These are phyloP conservation scores for Aspergillus quadrilineatus DNA, from an alignment of 2,329 filamentous ascomycete species.

Conservation along the genomic window DNA sequence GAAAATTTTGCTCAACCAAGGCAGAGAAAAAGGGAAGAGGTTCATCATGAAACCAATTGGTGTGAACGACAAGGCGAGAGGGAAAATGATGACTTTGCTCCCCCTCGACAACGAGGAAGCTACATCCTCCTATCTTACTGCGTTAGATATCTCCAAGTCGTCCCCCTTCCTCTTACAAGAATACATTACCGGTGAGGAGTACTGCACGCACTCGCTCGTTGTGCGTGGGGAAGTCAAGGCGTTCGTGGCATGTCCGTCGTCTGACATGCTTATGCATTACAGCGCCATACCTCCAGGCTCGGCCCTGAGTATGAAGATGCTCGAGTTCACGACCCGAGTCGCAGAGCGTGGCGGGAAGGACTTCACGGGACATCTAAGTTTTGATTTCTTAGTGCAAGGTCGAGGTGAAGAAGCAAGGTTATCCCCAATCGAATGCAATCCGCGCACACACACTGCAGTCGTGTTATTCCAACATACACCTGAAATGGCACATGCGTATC, in stretches of 20 bases:
- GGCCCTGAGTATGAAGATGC: not conserved
- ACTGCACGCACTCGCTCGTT: slow-evolving; percentile 2
- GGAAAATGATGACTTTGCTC: not conserved
- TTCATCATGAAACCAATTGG: not conserved
- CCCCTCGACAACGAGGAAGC: not conserved
- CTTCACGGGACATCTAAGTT: slow-evolving; percentile 1
- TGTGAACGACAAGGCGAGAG: not conserved
- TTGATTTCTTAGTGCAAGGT: not conserved
- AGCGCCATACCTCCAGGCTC: not conserved
- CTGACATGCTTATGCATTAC: slow-evolving; percentile 5
- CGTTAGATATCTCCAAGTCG: not conserved
- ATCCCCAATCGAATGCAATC: not conserved
- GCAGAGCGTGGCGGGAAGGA: not conserved
- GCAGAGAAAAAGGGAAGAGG: not conserved
- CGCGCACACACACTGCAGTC: slow-evolving; percentile 1
- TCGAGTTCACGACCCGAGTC: slow-evolving; percentile 1
- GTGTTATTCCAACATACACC: not conserved
- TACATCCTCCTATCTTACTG: not conserved
- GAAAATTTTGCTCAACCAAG: not conserved
- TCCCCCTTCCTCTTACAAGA: not conserved
- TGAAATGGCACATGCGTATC: not conserved
- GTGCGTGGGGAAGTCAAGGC: slow-evolving; percentile 1
- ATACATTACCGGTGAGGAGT: not conserved
- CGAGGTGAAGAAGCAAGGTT: not conserved
- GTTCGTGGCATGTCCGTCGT: not conserved